A percentile compares a stretch with the other conserved stretches of the same genome.
Conservation (phyloP, 495 filamentous ascomycete species). For the Penicillium lividum region DNA sequence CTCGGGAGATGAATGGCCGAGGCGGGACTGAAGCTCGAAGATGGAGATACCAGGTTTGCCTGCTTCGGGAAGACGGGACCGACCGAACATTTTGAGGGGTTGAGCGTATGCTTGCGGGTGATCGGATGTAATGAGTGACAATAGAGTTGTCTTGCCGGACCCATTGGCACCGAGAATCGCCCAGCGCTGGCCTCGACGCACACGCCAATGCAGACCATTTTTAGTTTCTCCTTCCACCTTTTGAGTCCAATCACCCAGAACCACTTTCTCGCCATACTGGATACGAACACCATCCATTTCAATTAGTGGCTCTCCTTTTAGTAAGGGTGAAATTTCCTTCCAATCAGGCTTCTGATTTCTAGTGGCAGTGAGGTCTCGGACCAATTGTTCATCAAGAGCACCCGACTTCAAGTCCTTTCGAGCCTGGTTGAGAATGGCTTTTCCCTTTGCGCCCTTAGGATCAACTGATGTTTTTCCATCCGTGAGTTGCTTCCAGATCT, state of each 20-base stretch:
- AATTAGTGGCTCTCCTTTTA: constrained; percentile 64
- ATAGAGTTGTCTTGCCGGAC: constrained; percentile 80
- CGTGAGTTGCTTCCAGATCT: constrained; percentile 27
- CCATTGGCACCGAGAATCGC: constrained; percentile 90
- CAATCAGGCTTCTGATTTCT: constrained; percentile 1
- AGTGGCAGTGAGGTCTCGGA: constrained; percentile 28
- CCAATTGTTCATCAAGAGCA: constrained; percentile 30
- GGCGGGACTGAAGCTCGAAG: constrained; percentile 85
- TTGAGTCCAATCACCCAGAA: constrained; percentile 78
- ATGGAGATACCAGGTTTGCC: constrained; percentile 78
- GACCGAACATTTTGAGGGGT: constrained; percentile 82
- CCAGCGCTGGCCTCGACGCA: constrained; percentile 83
- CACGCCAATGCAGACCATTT: constrained; percentile 76
- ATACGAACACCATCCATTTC: constrained; percentile 84
- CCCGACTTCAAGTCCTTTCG: constrained; percentile 25
- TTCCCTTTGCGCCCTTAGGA: neutral
- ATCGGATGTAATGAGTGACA: constrained; percentile 90
- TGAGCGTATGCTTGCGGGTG: constrained; percentile 92
- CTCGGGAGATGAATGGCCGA: constrained; percentile 92
- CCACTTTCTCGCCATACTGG: constrained; percentile 72
- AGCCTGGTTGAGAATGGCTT: constrained; percentile 12
- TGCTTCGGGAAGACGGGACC: constrained; percentile 71
- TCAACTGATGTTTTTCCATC: neutral
- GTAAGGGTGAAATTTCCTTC: neutral
- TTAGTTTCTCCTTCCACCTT: constrained; percentile 43